phyloP scores from a whole-genome alignment of 129 eudicot genomes.

The Oenanthe sinensis region DNA sequence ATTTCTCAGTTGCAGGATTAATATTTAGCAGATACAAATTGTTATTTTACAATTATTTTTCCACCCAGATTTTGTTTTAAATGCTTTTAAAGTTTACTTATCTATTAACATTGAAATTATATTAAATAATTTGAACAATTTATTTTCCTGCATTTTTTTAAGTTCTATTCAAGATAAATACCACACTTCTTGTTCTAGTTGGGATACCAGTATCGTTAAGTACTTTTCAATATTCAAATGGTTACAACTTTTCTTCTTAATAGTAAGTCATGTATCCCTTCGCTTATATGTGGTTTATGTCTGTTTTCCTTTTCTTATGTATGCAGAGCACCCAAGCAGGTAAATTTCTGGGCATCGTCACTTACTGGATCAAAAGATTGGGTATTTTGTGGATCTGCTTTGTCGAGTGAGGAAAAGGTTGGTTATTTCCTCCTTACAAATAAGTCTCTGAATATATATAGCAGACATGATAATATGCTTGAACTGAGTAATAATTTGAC shows the following conservation, averaged over 20 bases:
- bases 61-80: background rate
- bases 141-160: background rate
- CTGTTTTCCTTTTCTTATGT: background rate
- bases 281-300: background rate
- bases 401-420: constrained; percentile 78
- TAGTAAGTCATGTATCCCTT: background rate
- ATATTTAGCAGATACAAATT: background rate
- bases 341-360: constrained; percentile 26
- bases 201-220: background rate
- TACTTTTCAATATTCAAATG: background rate
- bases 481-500: background rate
- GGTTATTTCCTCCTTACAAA: background rate
- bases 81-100: background rate
- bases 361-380: constrained; percentile 31
- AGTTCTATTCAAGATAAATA: background rate
- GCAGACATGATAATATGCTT: background rate
- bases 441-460: background rate
- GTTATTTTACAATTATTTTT: background rate
- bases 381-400: constrained; percentile 81
- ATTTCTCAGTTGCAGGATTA: background rate
- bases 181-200: background rate
- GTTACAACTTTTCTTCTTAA: background rate
- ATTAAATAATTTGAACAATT: background rate
- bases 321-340: constrained; percentile 24
- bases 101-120: background rate